phyloP scores from a whole-genome alignment of 1,139 yeast species.

The Zygotorulaspora mrakii region DNA sequence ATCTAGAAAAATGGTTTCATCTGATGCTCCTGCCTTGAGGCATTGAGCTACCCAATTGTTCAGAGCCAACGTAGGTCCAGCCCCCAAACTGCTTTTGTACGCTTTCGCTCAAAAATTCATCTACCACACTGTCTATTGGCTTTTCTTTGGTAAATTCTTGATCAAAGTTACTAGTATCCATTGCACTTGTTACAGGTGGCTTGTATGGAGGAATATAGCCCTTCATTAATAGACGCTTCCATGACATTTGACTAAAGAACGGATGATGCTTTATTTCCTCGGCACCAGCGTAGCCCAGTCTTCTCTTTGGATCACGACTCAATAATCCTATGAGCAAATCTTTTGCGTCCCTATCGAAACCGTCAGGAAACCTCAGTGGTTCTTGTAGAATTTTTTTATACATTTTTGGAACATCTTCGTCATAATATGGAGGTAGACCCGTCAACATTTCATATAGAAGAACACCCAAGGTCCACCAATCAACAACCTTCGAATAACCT shows the following conservation, averaged over 20 bases:
- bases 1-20: too few relatives aligned
- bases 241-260: conserved; percentile 86
- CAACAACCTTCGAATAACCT: conserved; percentile 93
- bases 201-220: conserved; percentile 94
- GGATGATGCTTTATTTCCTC: conserved; percentile 79
- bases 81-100: conserved; percentile 98
- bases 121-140: conserved; percentile 94
- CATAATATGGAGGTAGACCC: conserved; percentile 94
- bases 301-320: conserved; percentile 77
- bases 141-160: conserved; percentile 88
- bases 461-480: conserved; percentile 97
- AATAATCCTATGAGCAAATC: conserved; percentile 72
- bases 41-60: conserved; percentile 39
- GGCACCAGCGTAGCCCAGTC: conserved; percentile 80
- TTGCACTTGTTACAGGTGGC: conserved; percentile 81
- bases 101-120: conserved; percentile 80
- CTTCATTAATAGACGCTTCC: conserved; percentile 79
- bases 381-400: conserved; percentile 88
- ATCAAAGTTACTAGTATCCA: conserved; percentile 91
- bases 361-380: conserved; percentile 83
- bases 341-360: conserved; percentile 84
- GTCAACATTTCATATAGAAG: conserved; percentile 92
- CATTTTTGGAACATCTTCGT: conserved; percentile 91
- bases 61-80: conserved; percentile 86
- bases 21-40: conserved; percentile 32